Percentiles rank a stretch among this genome's conserved stretches.
phyloP scores from a whole-genome alignment of 352 stramenopile species.

The Halophytophthora batemanensis region DNA sequence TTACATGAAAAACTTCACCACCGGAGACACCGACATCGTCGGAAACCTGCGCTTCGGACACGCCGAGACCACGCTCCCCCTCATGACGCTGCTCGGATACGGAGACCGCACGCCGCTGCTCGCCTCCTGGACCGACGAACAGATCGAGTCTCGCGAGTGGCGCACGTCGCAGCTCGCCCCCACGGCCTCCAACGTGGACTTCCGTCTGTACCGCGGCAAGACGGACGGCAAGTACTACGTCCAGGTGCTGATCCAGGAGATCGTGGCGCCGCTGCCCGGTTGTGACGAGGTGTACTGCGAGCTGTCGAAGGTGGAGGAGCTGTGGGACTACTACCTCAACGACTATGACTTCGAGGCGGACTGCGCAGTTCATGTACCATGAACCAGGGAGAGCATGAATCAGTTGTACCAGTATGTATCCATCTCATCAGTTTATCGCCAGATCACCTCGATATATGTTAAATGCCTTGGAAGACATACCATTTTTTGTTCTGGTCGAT shows the following conservation, averaged over 20 bases:
- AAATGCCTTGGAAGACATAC: too few relatives aligned
- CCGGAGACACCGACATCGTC: conserved; percentile 4
- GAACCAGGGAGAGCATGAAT: too few relatives aligned
- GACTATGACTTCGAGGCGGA: conserved; percentile 28
- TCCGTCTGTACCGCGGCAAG: conserved; percentile 35
- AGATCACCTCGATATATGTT: too few relatives aligned
- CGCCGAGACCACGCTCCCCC: conserved; percentile 49
- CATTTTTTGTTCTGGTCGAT: too few relatives aligned
- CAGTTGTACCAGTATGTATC: too few relatives aligned
- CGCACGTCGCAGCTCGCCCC: conserved; percentile 38
- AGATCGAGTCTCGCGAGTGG: conserved; percentile 34
- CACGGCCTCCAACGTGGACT: conserved; percentile 49
- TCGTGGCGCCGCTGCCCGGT: conserved; percentile 20
- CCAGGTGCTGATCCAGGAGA: conserved; percentile 49
- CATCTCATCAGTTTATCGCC: too few relatives aligned
- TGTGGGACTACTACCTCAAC: conserved; percentile 35
- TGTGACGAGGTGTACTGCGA: conserved; percentile 24
- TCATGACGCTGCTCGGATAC: conserved; percentile 50
- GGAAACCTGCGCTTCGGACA: conserved; percentile 55
- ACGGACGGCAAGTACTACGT: conserved; percentile 21
- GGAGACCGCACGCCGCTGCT: conserved; percentile 25
- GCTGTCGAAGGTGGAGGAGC: conserved; percentile 20
- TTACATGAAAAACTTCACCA: conserved; percentile 18
- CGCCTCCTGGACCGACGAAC: conserved; percentile 21
- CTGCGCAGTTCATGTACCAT: too few relatives aligned